phyloP scores from a whole-genome alignment of 2,329 filamentous ascomycete species.

The Aspergillus sp. region DNA sequence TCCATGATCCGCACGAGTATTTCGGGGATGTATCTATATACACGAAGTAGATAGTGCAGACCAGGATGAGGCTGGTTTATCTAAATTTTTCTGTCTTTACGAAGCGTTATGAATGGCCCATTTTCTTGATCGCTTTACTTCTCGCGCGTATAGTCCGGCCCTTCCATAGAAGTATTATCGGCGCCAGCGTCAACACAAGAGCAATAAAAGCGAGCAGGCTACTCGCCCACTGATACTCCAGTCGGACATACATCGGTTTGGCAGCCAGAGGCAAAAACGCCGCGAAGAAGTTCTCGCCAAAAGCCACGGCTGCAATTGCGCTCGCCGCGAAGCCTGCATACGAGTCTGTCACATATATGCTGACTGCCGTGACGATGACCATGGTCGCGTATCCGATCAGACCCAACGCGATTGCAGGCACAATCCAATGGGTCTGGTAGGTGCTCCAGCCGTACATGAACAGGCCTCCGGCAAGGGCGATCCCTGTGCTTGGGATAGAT shows the following conservation, averaged over 20 bases:
- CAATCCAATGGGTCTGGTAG: conserved; percentile 34
- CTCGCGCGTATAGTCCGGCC: conserved; percentile 30
- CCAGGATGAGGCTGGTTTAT: not conserved
- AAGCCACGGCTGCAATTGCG: conserved; percentile 46
- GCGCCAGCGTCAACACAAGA: conserved; percentile 31
- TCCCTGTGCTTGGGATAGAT: conserved; percentile 32
- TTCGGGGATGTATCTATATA: conserved; percentile 21
- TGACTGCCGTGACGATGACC: conserved; percentile 45
- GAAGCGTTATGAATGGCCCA: not conserved
- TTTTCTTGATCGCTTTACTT: conserved; percentile 11
- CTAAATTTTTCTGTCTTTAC: not conserved
- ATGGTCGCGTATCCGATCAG: conserved; percentile 42
- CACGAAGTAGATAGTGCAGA: conserved; percentile 6
- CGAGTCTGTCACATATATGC: conserved; percentile 50
- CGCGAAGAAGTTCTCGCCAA: conserved; percentile 44
- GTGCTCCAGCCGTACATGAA: conserved; percentile 38
- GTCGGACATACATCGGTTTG: conserved; percentile 32
- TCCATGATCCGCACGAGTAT: conserved; percentile 16
- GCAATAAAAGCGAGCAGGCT: conserved; percentile 40
- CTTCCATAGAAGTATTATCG: conserved; percentile 35
- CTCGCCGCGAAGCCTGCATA: conserved; percentile 50
- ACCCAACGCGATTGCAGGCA: conserved; percentile 30
- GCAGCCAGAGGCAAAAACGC: conserved; percentile 44
- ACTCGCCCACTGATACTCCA: conserved; percentile 41
- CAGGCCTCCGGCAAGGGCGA: conserved; percentile 36